phyloP scores from a whole-genome alignment of 345 rosid genomes.

The Clarkia xantiana region DNA sequence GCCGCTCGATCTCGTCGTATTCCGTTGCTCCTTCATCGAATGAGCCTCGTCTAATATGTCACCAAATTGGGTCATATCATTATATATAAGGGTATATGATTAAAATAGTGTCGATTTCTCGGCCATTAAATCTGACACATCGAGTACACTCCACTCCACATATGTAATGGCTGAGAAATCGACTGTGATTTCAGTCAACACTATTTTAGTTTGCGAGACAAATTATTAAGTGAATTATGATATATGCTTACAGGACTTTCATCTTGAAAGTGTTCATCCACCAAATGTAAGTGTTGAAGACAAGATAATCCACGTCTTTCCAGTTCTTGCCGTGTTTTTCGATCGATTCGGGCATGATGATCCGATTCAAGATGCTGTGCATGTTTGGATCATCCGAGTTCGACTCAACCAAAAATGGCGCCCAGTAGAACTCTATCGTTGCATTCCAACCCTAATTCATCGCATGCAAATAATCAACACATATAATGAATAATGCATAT shows the following conservation, averaged over 20 bases:
- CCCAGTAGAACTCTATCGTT: slow-evolving; percentile 93
- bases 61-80: background rate
- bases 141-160: too few species aligned
- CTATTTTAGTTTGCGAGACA: background rate
- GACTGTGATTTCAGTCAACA: background rate
- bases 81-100: too few species aligned
- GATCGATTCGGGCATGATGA: slow-evolving; percentile 79
- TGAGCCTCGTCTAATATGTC: slow-evolving; percentile 30
- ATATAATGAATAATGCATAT: background rate
- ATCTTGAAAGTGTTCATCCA: slow-evolving; percentile 84
- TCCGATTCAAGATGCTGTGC: slow-evolving; percentile 62
- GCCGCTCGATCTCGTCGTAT: slow-evolving; percentile 35
- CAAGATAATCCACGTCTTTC: slow-evolving; percentile 65
- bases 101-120: too few species aligned
- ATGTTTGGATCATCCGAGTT: slow-evolving; percentile 70
- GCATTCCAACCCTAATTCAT: slow-evolving; percentile 61
- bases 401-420: slow-evolving; percentile 85
- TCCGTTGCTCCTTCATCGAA: slow-evolving; percentile 38
- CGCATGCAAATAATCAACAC: background rate
- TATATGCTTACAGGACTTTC: slow-evolving; percentile 46
- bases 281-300: slow-evolving; percentile 89
- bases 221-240: background rate
- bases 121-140: too few species aligned
- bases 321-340: slow-evolving; percentile 63
- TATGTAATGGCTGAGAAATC: too few species aligned